Percentiles rank a stretch among this genome's conserved stretches.
Conservation (phyloP, 106 monocot genomes). For the Chionographis japonica region DNA sequence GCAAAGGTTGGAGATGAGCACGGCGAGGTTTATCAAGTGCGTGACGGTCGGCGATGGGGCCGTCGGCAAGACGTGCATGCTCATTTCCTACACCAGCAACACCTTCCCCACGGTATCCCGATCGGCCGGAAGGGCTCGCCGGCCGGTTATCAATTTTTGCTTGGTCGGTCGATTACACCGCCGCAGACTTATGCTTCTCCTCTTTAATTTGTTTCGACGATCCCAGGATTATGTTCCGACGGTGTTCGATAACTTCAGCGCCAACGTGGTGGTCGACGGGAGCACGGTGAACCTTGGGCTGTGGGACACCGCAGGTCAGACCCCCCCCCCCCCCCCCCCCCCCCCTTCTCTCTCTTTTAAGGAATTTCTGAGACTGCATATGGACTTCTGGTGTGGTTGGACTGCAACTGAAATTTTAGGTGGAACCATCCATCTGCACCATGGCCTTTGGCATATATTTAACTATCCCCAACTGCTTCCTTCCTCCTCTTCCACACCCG, state of each 20-base stretch:
- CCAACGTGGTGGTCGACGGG: conserved; percentile 76
- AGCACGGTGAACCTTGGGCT: conserved; percentile 81
- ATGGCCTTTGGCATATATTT: no score
- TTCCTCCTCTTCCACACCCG: no score
- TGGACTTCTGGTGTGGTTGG: no score
- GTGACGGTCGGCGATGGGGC: conserved; percentile 89
- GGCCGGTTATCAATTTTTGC: no score
- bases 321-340: neutral
- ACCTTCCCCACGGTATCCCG: conserved; percentile 68
- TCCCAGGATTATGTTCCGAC: conserved; percentile 80
- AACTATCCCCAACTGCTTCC: no score
- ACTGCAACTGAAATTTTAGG: no score
- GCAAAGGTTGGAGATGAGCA: conserved; percentile 41
- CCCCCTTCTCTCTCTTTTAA: no score
- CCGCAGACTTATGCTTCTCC: neutral
- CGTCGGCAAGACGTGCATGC: conserved; percentile 93
- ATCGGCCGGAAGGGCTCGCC: no score
- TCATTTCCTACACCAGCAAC: conserved; percentile 92
- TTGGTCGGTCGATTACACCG: no score
- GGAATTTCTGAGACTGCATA: no score
- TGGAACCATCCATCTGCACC: no score
- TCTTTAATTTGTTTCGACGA: neutral
- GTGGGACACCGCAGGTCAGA: conserved; percentile 84
- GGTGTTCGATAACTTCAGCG: conserved; percentile 86
- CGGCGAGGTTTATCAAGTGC: conserved; percentile 84